These are phyloP conservation scores for Litsea cubeba DNA, from an alignment of 164 flowering plant species.

Conservation along the genomic window DNA sequence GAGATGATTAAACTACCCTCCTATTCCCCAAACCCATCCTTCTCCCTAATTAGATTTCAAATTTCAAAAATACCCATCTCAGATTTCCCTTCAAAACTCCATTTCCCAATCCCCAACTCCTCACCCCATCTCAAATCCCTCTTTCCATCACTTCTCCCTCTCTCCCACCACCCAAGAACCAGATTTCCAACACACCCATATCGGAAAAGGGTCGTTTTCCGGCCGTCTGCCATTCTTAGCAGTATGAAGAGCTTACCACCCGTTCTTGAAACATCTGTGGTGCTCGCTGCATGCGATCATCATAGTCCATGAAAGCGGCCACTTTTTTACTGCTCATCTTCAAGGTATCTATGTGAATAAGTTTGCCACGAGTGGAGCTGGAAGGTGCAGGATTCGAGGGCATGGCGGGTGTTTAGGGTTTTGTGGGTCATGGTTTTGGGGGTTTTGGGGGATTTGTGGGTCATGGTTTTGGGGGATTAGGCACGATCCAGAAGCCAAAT, in stretches of 20 bases:
- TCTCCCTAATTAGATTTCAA: no score
- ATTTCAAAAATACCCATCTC: no score
- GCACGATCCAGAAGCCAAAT: no score
- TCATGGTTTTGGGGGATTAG: no score
- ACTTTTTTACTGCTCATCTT: slow-evolving; percentile 83
- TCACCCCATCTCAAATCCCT: slow-evolving; percentile 17
- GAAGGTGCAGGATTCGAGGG: no score
- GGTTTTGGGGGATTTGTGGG: no score
- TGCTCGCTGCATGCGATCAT: slow-evolving; percentile 82
- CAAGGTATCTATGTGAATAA: slow-evolving; percentile 98
- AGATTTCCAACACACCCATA: slow-evolving; percentile 15
- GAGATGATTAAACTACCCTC: no score
- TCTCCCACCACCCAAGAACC: slow-evolving; percentile 9
- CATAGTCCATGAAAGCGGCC: slow-evolving; percentile 90
- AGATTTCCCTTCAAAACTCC: slow-evolving; percentile 8
- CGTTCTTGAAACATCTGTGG: slow-evolving; percentile 73
- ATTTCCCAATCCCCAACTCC: slow-evolving; percentile 8
- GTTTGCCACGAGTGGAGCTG: no score
- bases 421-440: no score
- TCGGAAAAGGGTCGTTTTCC: slow-evolving; percentile 29
- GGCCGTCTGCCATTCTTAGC: slow-evolving; percentile 41
- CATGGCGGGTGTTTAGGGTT: no score
- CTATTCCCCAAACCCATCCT: no score
- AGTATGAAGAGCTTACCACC: slow-evolving; percentile 64
- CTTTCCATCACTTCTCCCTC: slow-evolving; percentile 18